Percentiles rank a stretch among this genome's conserved stretches.
phyloP scores from a whole-genome alignment of 345 rosid species.

The Linum usitatissimum region DNA sequence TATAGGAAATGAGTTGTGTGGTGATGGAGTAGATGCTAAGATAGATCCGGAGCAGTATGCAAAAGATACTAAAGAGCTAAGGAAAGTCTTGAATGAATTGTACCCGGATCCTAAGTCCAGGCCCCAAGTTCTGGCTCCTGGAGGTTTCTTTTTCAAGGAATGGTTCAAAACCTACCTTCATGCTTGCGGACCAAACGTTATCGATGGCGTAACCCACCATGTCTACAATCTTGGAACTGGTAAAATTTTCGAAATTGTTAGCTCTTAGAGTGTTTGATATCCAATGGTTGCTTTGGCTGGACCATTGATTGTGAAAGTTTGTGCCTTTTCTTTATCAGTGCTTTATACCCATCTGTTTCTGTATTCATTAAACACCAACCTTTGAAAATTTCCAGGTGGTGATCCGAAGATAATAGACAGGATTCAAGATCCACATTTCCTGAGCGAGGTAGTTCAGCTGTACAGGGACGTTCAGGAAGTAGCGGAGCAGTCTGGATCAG shows the following conservation, averaged over 20 bases:
- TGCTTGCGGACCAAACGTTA: conserved; percentile 31
- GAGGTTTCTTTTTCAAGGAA: conserved; percentile 41
- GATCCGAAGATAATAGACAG: conserved; percentile 28
- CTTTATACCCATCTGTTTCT: no score
- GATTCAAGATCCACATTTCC: conserved; percentile 43
- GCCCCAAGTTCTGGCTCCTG: conserved; percentile 46
- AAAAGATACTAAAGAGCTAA: conserved; percentile 25
- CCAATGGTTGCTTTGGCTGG: no score
- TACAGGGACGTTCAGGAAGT: conserved; percentile 20
- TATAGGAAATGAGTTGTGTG: conserved; percentile 49
- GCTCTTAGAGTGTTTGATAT: no score
- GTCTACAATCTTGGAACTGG: conserved; percentile 57
- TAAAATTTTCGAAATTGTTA: background rate
- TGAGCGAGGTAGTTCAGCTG: conserved; percentile 35
- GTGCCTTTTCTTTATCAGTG: background rate
- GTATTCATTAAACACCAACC: no score
- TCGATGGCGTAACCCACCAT: conserved; percentile 50
- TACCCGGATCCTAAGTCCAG: conserved; percentile 20
- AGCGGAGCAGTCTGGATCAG: conserved; percentile 29
- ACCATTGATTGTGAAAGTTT: no score
- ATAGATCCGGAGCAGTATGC: conserved; percentile 29
- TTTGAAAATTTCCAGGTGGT: conserved; percentile 23
- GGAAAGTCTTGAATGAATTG: conserved; percentile 21
- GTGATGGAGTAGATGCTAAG: conserved; percentile 37
- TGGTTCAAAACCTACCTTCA: conserved; percentile 40